Conservation (phyloP, 2,329 filamentous ascomycete genomes). For the Beauveria australis region DNA sequence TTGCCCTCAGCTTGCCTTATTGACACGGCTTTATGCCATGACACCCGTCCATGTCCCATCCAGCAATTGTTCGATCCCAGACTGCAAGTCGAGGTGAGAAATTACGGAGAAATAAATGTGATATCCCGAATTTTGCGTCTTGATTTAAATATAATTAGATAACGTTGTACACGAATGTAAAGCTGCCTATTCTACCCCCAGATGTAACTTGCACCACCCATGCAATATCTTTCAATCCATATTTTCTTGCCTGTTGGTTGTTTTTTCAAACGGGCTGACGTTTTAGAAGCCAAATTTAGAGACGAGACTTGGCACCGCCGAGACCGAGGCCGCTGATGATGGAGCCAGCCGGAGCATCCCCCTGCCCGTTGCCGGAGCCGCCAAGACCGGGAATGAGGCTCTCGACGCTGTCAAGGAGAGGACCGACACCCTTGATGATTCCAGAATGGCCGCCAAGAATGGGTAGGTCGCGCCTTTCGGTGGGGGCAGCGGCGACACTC, state of each 20-base stretch:
- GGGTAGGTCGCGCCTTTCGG: slow-evolving; percentile 4
- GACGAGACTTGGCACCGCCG: neutral
- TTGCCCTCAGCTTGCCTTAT: no score
- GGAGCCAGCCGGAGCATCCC: neutral
- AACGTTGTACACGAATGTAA: neutral
- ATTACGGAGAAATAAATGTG: no score
- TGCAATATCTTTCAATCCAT: neutral
- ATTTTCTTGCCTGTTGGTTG: neutral
- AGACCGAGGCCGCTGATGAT: neutral
- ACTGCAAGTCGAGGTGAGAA: no score
- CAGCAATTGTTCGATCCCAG: no score
- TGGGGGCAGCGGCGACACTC: slow-evolving; percentile 1
- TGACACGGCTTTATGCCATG: no score
- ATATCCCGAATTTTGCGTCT: neutral
- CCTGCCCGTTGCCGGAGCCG: neutral
- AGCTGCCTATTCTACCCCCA: neutral
- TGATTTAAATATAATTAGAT: neutral
- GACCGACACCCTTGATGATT: neutral
- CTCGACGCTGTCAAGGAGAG: slow-evolving; percentile 5
- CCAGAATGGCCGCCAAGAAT: slow-evolving; percentile 8
- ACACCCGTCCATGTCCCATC: no score
- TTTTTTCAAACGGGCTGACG: no score
- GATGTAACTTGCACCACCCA: no score
- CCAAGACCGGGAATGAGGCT: neutral
- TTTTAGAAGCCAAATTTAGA: neutral